phyloP scores from a whole-genome alignment of 2,329 filamentous ascomycete genomes.

The Bipolaris victoriae region DNA sequence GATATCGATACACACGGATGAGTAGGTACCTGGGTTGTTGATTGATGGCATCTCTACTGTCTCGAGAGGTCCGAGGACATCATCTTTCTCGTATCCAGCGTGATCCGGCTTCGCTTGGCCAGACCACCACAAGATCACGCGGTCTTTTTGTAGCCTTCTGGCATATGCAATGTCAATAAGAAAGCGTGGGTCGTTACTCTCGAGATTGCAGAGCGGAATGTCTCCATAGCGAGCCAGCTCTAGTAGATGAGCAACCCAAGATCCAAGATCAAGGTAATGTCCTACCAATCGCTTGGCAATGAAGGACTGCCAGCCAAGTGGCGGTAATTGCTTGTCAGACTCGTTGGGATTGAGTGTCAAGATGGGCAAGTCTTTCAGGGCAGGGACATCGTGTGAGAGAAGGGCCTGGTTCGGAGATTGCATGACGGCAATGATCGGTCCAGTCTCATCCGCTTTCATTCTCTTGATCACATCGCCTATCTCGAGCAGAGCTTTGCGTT shows the following conservation, averaged over 20 bases:
- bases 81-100: conserved; percentile 92
- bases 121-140: conserved; percentile 98
- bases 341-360: conserved; percentile 81
- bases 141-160: conserved; percentile 83
- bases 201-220: conserved; percentile 92
- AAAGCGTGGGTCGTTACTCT: conserved; percentile 91
- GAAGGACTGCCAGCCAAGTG: conserved; percentile 91
- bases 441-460: conserved; percentile 81
- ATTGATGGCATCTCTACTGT: conserved; percentile 89
- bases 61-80: conserved; percentile 81
- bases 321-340: conserved; percentile 84
- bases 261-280: conserved; percentile 90
- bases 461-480: conserved; percentile 88
- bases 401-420: conserved; percentile 86
- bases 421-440: conserved; percentile 82
- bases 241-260: conserved; percentile 88
- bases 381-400: conserved; percentile 82
- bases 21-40: conserved; percentile 92
- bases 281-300: conserved; percentile 84
- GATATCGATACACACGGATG: conserved; percentile 94
- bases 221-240: conserved; percentile 91
- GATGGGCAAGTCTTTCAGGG: conserved; percentile 82
- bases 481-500: conserved; percentile 86
- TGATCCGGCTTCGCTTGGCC: conserved; percentile 86
- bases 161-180: conserved; percentile 97